Evolutionary conservation across 495 filamentous ascomycete genomes (phyloP), one percentile per base, ranked within the genome.

Genomic region (Aspergillus avenaceus): DNA sequence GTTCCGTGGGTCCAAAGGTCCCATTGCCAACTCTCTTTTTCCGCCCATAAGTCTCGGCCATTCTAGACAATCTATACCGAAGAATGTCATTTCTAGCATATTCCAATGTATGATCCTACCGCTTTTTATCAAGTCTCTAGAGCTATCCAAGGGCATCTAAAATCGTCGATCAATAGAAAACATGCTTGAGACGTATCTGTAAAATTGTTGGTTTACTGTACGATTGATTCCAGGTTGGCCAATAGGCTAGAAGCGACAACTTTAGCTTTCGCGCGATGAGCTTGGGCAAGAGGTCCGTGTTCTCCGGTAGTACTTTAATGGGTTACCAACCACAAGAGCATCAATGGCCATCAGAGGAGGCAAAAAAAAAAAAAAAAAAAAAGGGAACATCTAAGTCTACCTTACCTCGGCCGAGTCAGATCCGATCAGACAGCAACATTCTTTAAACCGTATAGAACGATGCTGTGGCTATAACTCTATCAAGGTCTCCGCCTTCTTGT

Each of bases 221-320:
- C 28, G 8, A 31, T 11, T 31, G 28, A 8, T 11, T 31, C 28
- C 28, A 8, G 3, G 28, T 13, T 31, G 28, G 28, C 26, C 52
- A 54, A 45, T 54, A 11, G 40, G 9, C 41, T 32, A 11, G 3
- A 18, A 13, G 29, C 19, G 32, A 25, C 9, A 4, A 6, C 8
- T 41, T 47, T 49, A 38, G 51, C 45, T 49, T 54, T n/a, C 27
- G 40, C 19, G 42, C 34, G 50, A 37, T 37, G 50, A 53, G 50
- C 42, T 36, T 53, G 34, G 23, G 31, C 40, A 31, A 16, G 49
- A 50, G 49, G 54, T 45, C 53, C 48, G 54, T 32, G 26, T 52
- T 56, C 38, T 49, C 41, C n/a, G n/a, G 3, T 31, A 11, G 28
- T 31, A 31, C 28, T 13, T 31, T 42, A 54, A 50, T 46, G 23